phyloP scores from a whole-genome alignment of 2,329 filamentous ascomycete genomes.

The Sarocladium brachiariae region DNA sequence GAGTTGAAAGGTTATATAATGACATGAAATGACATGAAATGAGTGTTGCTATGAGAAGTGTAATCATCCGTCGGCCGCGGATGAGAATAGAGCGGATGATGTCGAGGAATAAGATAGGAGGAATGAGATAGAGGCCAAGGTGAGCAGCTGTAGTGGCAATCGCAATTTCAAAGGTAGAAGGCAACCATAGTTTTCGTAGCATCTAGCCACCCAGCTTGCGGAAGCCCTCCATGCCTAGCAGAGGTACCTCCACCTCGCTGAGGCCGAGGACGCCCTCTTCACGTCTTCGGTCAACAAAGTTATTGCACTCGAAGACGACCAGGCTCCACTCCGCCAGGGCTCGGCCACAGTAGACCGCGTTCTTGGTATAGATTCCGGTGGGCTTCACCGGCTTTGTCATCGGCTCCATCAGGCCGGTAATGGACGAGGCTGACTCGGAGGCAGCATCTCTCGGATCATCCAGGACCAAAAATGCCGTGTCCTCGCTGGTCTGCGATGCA shows the following conservation, averaged over 20 bases:
- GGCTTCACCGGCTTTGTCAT: conserved; percentile 40
- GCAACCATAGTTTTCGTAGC: conserved; percentile 2
- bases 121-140: no score
- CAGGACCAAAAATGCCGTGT: conserved; percentile 9
- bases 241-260: conserved; percentile 55
- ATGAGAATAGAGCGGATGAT: background rate
- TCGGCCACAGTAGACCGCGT: conserved; percentile 59
- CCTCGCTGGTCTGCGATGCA: conserved; percentile 15
- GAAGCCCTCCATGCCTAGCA: conserved; percentile 35
- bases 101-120: no score
- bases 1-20: background rate
- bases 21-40: background rate
- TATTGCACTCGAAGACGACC: conserved; percentile 72
- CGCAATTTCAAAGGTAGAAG: no score
- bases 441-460: conserved; percentile 1
- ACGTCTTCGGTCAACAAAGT: conserved; percentile 69
- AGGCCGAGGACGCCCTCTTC: conserved; percentile 64
- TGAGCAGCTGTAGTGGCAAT: no score
- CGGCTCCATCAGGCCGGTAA: conserved; percentile 11
- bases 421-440: background rate
- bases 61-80: background rate
- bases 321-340: conserved; percentile 73
- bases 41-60: background rate
- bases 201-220: conserved; percentile 27
- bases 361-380: conserved; percentile 34